Evolutionary conservation across 208 protist species (phyloP), one percentile per base, ranked within the genome.

Genomic region (Crithidia thermophila): DNA sequence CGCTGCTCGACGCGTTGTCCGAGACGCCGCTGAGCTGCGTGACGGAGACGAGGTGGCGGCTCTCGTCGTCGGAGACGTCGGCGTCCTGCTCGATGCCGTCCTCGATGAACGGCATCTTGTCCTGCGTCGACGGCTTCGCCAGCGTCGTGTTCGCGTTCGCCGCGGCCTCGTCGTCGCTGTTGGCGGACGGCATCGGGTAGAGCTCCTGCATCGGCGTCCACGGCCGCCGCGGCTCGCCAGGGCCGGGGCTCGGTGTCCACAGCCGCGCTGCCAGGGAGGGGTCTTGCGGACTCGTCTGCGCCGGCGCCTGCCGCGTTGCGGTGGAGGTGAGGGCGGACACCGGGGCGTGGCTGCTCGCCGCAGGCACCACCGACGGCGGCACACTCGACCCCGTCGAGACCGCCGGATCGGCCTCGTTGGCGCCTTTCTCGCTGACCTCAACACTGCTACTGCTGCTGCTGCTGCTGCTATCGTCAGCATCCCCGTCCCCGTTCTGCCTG

Each of bases 11-110:
- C 23, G 39, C 55, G 18, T 16, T 27, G n/a, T 45, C 55, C 5
- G 5, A 14, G 1, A 16, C 42, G 36, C 30, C 39, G 3, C 42
- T 3, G 42, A 63, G 42, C 9, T 25, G 42, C n/a, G 42, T 63
- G 9, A 63, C 57, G 2, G 57, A 63, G 16, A 63, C 57, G 14
- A 63, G 28, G 42, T 63, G 57, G 20, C 57, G 57, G n/a, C 57
- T 63, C n/a, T 63, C 57, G 42, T 63, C 51, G 57, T 63, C 57
- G 9, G 57, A 63, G 18, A 63, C 3, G n/a, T 63, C 57, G 1
- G 36, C 42, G 23, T 63, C 57, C 10, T 39, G 36, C n/a, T 1
- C 42, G 13, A 63, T 11, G 20, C 57, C 57, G 30, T 63, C 57
- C 57, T 39, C 28, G 42, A 63, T 63, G 5, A 10, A 28, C 18